phyloP scores from a whole-genome alignment of 1,284 basidiomycete species.

The Salmacisia buchloeana region DNA sequence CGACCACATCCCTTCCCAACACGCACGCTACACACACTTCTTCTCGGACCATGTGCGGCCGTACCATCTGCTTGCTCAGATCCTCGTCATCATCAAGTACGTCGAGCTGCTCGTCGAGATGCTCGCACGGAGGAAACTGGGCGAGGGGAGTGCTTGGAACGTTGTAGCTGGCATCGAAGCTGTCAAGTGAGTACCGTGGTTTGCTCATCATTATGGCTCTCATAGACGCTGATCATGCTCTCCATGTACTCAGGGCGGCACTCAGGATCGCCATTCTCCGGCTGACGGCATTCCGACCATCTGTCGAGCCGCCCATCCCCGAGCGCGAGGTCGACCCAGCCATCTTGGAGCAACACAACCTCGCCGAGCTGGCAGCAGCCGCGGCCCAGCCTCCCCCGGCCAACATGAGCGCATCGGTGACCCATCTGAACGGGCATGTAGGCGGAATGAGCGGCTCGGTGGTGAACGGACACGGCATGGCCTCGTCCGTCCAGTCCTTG shows the following conservation, averaged over 20 bases:
- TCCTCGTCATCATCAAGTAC: constrained; percentile 47
- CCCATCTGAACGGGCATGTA: neutral
- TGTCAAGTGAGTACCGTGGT: constrained; percentile 39
- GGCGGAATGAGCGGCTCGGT: constrained; percentile 1
- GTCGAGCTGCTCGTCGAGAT: constrained; percentile 52
- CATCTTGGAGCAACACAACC: constrained; percentile 30
- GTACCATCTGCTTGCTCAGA: constrained; percentile 45
- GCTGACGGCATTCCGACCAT: constrained; percentile 45
- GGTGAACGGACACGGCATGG: constrained; percentile 1
- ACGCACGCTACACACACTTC: constrained; percentile 52
- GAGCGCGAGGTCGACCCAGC: constrained; percentile 48
- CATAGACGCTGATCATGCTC: neutral
- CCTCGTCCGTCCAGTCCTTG: neutral
- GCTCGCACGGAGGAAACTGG: constrained; percentile 46
- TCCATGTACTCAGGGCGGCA: constrained; percentile 19
- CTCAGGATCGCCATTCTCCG: constrained; percentile 49
- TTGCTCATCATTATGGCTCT: neutral
- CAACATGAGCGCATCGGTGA: neutral
- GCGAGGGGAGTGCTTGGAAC: constrained; percentile 46
- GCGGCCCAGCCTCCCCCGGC: constrained; percentile 8
- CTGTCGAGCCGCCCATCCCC: constrained; percentile 50
- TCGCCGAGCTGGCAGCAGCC: constrained; percentile 20
- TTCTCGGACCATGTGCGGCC: constrained; percentile 38
- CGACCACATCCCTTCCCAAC: constrained; percentile 46
- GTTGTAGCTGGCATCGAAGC: constrained; percentile 52